These are phyloP conservation scores for Mesostigma viride DNA, from an alignment of 139 green algal species.

Conservation along the genomic window DNA sequence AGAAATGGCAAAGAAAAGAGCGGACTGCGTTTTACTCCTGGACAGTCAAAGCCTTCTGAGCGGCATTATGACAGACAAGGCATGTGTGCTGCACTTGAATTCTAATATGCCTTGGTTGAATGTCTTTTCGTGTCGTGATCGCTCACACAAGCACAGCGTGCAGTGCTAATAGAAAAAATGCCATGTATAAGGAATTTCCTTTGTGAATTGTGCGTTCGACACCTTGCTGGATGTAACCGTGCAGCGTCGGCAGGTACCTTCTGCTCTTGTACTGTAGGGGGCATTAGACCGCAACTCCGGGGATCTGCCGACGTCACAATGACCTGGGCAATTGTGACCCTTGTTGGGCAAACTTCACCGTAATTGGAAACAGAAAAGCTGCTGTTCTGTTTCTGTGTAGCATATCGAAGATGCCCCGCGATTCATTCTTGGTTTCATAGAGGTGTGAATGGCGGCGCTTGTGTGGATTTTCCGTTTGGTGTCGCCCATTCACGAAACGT, in stretches of 20 bases:
- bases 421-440: not conserved
- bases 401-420: not conserved
- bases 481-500: no score
- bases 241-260: not conserved
- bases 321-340: no score
- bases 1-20: slow-evolving; percentile 16
- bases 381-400: not conserved
- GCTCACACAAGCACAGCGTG: not conserved
- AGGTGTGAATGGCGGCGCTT: not conserved
- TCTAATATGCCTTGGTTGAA: no score
- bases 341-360: not conserved
- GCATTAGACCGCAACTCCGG: no score
- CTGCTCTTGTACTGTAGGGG: not conserved
- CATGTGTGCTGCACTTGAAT: no score
- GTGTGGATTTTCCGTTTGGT: not conserved
- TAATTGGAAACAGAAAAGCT: not conserved
- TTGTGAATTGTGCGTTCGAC: not conserved
- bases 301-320: no score
- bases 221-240: not conserved
- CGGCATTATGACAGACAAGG: slow-evolving; percentile 32
- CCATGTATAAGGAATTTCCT: not conserved
- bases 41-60: slow-evolving; percentile 20
- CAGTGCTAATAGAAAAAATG: not conserved
- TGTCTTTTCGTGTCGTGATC: no score
- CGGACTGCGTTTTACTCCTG: slow-evolving; percentile 22